These are phyloP conservation scores for Escallonia herrerae DNA, from an alignment of 129 eudicot species.

Conservation along the genomic window DNA sequence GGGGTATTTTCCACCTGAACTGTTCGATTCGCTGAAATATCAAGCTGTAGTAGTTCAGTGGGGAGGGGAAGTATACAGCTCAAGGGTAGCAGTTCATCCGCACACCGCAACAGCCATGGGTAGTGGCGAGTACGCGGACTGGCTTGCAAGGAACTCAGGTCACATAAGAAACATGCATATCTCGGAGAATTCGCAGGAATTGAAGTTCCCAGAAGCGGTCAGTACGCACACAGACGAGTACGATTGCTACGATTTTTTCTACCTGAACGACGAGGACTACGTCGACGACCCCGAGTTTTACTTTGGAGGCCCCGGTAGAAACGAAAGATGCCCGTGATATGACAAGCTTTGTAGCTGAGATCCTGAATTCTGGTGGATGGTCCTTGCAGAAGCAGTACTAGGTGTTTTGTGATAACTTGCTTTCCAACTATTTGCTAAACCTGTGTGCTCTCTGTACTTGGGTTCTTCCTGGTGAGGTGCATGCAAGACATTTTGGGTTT, in stretches of 20 bases:
- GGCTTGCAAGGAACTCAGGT: conserved; percentile 9
- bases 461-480: too few species aligned
- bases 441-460: too few species aligned
- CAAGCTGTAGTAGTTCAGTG: conserved; percentile 32
- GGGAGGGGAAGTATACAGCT: conserved; percentile 52
- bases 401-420: too few species aligned
- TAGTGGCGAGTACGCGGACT: too few species aligned
- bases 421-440: too few species aligned
- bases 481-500: too few species aligned
- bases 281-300: conserved; percentile 28
- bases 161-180: conserved; percentile 12
- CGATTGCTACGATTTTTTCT: conserved; percentile 13
- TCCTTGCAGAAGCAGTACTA: too few species aligned
- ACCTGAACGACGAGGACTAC: conserved; percentile 12
- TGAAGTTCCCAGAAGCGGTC: conserved; percentile 20
- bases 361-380: too few species aligned
- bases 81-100: conserved; percentile 24
- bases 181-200: background rate
- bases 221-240: conserved; percentile 14
- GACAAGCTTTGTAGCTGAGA: too few species aligned
- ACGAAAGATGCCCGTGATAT: too few species aligned
- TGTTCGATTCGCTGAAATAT: conserved; percentile 7
- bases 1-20: conserved; percentile 37
- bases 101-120: conserved; percentile 22
- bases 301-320: conserved; percentile 40